These are phyloP conservation scores for Peronospora destructor DNA, from an alignment of 352 stramenopile genomes.

Conservation along the genomic window DNA sequence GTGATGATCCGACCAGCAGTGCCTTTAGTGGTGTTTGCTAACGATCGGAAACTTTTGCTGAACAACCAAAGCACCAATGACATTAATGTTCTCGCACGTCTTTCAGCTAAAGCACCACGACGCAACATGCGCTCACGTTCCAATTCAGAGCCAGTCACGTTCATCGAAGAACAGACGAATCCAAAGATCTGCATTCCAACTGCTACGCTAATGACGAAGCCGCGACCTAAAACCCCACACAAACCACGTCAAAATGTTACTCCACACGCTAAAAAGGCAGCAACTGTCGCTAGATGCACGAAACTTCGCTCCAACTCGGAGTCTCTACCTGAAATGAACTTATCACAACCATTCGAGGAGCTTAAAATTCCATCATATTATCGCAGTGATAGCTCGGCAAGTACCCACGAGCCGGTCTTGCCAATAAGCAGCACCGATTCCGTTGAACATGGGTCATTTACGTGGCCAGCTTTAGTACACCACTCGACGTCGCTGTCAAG, in stretches of 20 bases:
- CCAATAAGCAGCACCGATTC: constrained; percentile 11
- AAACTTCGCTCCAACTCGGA: constrained; percentile 64
- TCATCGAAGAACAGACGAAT: constrained; percentile 1
- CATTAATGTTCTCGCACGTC: not conserved
- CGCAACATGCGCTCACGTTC: constrained; percentile 49
- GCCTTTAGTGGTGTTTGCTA: constrained; percentile 17
- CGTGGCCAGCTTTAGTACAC: constrained; percentile 28
- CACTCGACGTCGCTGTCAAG: constrained; percentile 35
- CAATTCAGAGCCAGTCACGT: constrained; percentile 66
- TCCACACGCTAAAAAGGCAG: constrained; percentile 27
- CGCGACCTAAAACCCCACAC: constrained; percentile 18
- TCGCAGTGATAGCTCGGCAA: constrained; percentile 33
- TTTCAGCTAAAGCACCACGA: constrained; percentile 26
- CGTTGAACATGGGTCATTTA: constrained; percentile 20
- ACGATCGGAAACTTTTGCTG: constrained; percentile 5
- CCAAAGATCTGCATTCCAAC: not conserved
- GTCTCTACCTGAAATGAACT: constrained; percentile 34
- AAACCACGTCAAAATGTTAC: constrained; percentile 32
- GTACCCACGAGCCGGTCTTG: constrained; percentile 21
- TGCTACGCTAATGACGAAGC: constrained; percentile 1
- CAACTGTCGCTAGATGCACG: constrained; percentile 17
- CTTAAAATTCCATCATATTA: constrained; percentile 23
- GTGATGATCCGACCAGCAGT: constrained; percentile 60
- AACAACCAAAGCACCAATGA: constrained; percentile 10
- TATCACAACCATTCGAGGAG: constrained; percentile 26